Evolutionary conservation across 805 yeast genomes (phyloP), one percentile per base, ranked within the genome.

Genomic region (Kazachstania africana): DNA sequence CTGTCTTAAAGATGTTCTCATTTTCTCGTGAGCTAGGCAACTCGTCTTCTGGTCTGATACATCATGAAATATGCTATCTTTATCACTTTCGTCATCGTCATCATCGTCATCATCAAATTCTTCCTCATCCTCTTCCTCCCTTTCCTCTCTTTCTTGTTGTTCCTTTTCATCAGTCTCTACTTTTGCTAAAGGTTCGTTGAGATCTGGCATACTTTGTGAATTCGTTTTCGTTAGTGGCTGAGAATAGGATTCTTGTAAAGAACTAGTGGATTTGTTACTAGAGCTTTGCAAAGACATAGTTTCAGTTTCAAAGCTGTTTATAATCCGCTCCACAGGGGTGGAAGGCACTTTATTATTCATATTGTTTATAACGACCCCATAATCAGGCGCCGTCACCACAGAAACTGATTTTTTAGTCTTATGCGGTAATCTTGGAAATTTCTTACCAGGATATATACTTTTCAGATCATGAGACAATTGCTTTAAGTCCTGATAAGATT

Each of bases 1-100:
- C 0, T 84, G 81, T 28, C 96, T 63, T 27, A 88, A 62, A 0
- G 93, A 71, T 8, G 84, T 64, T 26, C 97, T 62, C 42, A 83
- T 68, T 40, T 74, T 76, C 51, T 88, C 97, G 18, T 93, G 66
- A 3, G 75, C 70, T 19, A 81, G 60, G 23, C 48, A 53, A 6
- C 32, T 37, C 13, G 43, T 41, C 15, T 37, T 43, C 2, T 38
- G 27, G 13, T 45, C 51, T 5, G 33, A 16, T 8, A 48, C 50
- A 29, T 50, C 55, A 16, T 49, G 43, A 29, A 43, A 44, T 13
- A 10, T 19, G 3, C 16, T 22, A 20, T 45, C 46, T 12, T 46
- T 51, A 24, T 32, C 24, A 8, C 37, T 33, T 6, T 36, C 40
- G 8, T 26, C 37, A 16, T 36, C 36, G 4, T 38, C 38, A 3